Evolutionary conservation across 148 eudicot genomes (phyloP), one percentile per base, ranked within the genome.

Genomic region (Drosera capensis): DNA sequence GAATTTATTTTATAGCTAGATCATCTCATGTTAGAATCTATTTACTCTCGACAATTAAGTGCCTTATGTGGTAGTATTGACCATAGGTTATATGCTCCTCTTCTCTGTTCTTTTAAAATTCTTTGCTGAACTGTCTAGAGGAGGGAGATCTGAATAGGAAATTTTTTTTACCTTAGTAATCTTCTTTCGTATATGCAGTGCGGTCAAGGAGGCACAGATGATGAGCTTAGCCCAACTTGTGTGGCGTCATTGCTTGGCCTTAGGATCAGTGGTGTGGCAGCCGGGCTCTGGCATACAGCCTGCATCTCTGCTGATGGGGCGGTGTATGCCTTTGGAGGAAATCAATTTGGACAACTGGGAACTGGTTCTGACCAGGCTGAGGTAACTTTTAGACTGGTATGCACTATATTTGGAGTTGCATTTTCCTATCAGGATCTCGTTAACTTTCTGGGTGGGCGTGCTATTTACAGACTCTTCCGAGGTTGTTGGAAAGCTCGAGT

Each of bases 271-370:
- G 57, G 76, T n/a, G 79, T 79, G 23, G 75, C 95, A 25, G 94
- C 95, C 20, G 99, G 99, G 36, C 77, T 90, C 44, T 90, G 99
- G 99, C 99, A 90, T 43, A 80, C 79, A 1, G 57, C 76, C 22
- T 90, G 99, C 58, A 63, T 81, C 57, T 85, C 95, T 67, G 75
- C 80, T 60, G 93, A 81, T 63, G 94, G 95, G 42, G 85, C 67
- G 48, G 79, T 90, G 23, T 85, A 90, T 60, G 52, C 88, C 18
- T 90, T 85, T 60, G 99, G 99, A 18, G 99, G 99, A 17, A 90
- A 90, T 66, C 99, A 90, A 51, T 90, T 90, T 74, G 99, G 99
- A 22, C 99, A 90, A 70, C 60, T 90, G 50, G 99, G 99, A 51
- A 90, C 93, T 35, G 93, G 88, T 46, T 65, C 78, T 51, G 99